These are phyloP conservation scores for Lipomyces kockii DNA, from an alignment of 805 yeast genomes.

Conservation along the genomic window DNA sequence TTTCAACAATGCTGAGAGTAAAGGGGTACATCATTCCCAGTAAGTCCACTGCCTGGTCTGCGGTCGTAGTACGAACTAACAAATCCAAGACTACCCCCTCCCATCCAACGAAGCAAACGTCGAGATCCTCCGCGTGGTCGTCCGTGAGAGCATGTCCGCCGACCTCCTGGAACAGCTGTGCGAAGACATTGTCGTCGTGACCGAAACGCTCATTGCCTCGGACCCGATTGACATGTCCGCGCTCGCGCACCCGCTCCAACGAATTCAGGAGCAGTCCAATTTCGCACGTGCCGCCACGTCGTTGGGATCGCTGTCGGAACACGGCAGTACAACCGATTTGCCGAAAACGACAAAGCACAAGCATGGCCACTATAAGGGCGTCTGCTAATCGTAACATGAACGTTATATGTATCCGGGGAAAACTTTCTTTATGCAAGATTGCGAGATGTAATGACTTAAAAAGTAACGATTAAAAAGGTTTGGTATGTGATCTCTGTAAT, in stretches of 20 bases:
- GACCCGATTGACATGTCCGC: slow-evolving; percentile 23
- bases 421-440: background rate
- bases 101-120: slow-evolving; percentile 61
- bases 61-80: background rate
- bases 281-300: slow-evolving; percentile 13
- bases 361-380: slow-evolving; percentile 34
- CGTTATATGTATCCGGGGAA: background rate
- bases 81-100: slow-evolving; percentile 77
- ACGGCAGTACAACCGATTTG: slow-evolving; percentile 13
- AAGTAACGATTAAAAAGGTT: no score
- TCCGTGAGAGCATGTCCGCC: slow-evolving; percentile 68
- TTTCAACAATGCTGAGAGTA: slow-evolving; percentile 73
- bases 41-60: background rate
- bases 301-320: slow-evolving; percentile 25
- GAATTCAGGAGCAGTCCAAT: slow-evolving; percentile 8
- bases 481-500: background rate
- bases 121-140: slow-evolving; percentile 85
- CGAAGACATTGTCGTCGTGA: slow-evolving; percentile 23
- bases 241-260: slow-evolving; percentile 23
- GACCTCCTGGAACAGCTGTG: slow-evolving; percentile 55
- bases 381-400: slow-evolving; percentile 17
- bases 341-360: slow-evolving; percentile 10
- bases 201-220: slow-evolving; percentile 22
- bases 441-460: background rate
- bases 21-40: slow-evolving; percentile 74